phyloP scores from a whole-genome alignment of 768 basidiomycete genomes.

The Hemileccinum rubropunctum region DNA sequence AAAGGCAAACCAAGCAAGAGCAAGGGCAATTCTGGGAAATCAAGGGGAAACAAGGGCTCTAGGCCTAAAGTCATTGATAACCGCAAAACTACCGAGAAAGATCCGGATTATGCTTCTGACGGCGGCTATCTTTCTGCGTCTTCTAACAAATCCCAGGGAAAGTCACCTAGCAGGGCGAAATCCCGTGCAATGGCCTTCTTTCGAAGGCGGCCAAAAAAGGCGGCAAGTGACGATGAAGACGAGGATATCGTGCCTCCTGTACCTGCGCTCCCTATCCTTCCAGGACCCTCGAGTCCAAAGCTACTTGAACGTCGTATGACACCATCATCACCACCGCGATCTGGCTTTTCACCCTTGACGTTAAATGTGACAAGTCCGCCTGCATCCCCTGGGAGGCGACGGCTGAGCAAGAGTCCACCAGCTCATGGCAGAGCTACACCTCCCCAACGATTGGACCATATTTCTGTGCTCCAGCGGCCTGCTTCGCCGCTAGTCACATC shows the following conservation, averaged over 20 bases:
- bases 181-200: slow-evolving; percentile 35
- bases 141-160: slow-evolving; percentile 31
- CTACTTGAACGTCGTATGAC: slow-evolving; percentile 22
- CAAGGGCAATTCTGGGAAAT: slow-evolving; percentile 19
- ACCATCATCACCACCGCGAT: slow-evolving; percentile 27
- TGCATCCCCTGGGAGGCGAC: slow-evolving; percentile 16
- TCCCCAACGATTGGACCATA: slow-evolving; percentile 11
- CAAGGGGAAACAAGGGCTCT: slow-evolving; percentile 15
- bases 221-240: slow-evolving; percentile 30
- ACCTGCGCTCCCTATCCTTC: slow-evolving; percentile 28
- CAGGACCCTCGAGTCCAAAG: slow-evolving; percentile 29
- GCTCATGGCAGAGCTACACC: slow-evolving; percentile 7
- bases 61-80: slow-evolving; percentile 18
- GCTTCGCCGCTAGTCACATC: slow-evolving; percentile 12
- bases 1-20: slow-evolving; percentile 18
- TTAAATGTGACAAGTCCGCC: slow-evolving; percentile 22
- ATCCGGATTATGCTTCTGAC: slow-evolving; percentile 25
- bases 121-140: slow-evolving; percentile 35
- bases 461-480: slow-evolving; percentile 2
- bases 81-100: slow-evolving; percentile 18
- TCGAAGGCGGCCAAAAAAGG: slow-evolving; percentile 30
- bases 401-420: slow-evolving; percentile 29
- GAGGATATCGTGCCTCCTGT: slow-evolving; percentile 30
- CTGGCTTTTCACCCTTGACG: slow-evolving; percentile 28
- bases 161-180: slow-evolving; percentile 27